Evolutionary conservation across 306 rosid species (phyloP), one percentile per base, ranked within the genome.

Genomic region (Rubus idaeus): DNA sequence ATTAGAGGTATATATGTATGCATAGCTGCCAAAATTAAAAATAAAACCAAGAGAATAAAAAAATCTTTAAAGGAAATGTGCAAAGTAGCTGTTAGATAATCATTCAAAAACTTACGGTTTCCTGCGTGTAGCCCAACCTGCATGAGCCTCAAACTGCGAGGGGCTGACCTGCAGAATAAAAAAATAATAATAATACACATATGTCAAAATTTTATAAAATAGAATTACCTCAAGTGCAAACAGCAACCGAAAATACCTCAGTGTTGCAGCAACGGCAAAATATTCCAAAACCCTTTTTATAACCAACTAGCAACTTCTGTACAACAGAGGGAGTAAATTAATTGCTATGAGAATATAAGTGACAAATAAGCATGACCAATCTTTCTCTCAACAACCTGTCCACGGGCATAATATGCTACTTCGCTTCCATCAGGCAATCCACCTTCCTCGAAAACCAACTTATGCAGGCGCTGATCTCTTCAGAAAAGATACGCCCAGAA

Each of bases 381-480:
- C 63, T 79, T 79, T 68, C 45, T 57, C 72, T 6, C 73, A 81
- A 79, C 77, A 81, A 94, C 98, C 98, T 95, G 91, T 76, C 97
- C 99, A 17, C 99, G 93, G 35, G 96, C 97, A 86, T 89, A 95
- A 89, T 95, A 95, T 60, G 97, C 97, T 65, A 95, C 91, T 89
- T 88, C 97, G 52, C 97, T 88, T 84, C 99, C 99, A 87, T 95
- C 96, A 76, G 97, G 99, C 79, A 95, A 85, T 76, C 97, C 99
- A 81, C 82, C 88, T 68, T 95, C 91, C 88, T 95, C 97, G 78
- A 95, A 95, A 83, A 95, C 93, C 86, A 95, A 78, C 87, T 88
- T 95, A 88, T 95, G 97, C 75, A 95, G 71, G 77, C 88, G 88
- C 79, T 89, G 93, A 82, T 92, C 81, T 92, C 99, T 95, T 55